These are phyloP conservation scores for Aristolochia fimbriata DNA, from an alignment of 164 flowering plant genomes.

Conservation along the genomic window DNA sequence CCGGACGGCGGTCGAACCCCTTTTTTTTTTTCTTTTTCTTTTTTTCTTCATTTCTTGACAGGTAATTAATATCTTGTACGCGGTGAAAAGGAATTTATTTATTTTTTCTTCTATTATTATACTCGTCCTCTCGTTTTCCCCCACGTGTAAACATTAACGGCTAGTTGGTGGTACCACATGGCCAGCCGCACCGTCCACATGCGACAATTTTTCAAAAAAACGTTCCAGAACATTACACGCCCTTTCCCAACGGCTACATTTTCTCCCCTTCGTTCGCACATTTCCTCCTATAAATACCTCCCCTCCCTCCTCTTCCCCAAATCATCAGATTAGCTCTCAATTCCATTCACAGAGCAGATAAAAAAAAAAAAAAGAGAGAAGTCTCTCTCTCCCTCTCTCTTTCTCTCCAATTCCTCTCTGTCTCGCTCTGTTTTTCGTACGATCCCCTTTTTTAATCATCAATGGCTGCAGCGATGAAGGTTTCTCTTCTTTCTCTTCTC, in stretches of 20 bases:
- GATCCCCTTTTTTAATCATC: neutral
- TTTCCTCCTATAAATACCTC: neutral
- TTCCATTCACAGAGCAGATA: neutral
- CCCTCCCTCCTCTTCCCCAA: too few species aligned
- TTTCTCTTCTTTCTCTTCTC: conserved; percentile 2
- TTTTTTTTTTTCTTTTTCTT: too few species aligned
- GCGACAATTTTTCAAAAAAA: neutral
- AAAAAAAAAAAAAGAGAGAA: too few species aligned
- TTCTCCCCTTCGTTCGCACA: neutral
- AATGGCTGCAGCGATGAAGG: neutral
- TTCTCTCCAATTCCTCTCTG: neutral
- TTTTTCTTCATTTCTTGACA: too few species aligned
- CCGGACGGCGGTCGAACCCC: too few species aligned
- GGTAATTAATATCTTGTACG: too few species aligned
- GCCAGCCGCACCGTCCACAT: neutral
- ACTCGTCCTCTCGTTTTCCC: neutral
- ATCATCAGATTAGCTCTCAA: too few species aligned
- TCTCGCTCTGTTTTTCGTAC: neutral
- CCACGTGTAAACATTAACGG: neutral
- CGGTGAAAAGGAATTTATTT: too few species aligned
- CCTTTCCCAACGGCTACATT: conserved; percentile 2
- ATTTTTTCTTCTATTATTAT: too few species aligned
- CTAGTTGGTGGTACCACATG: neutral
- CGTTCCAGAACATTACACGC: too few species aligned
- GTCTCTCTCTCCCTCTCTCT: neutral